Evolutionary conservation across 225 moss, liverwort and hornwort genomes (phyloP).

Genomic region (Bryum argenteum): DNA sequence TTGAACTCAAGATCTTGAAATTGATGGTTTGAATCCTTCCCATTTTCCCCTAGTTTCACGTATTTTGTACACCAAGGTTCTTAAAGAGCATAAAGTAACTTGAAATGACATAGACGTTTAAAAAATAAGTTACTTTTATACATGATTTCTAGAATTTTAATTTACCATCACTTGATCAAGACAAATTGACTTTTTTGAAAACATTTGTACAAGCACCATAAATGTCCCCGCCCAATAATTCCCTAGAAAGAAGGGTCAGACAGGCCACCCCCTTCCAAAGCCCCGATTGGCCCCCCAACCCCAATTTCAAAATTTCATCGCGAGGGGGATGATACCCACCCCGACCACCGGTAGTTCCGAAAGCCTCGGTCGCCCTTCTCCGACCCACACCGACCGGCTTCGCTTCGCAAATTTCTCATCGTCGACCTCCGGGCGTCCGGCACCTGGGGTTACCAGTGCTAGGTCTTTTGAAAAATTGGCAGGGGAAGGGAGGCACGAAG

Average conservation of each 20-base stretch:
- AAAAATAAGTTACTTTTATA: too few relatives aligned
- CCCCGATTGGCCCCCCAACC: slow-evolving; percentile 43
- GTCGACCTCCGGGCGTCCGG: slow-evolving; percentile 17
- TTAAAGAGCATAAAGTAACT: too few relatives aligned
- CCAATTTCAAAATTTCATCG: slow-evolving; percentile 52
- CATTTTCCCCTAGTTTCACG: too few relatives aligned
- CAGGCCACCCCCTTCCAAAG: slow-evolving; percentile 24
- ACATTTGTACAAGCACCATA: neutral
- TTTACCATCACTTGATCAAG: too few relatives aligned
- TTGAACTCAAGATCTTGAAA: too few relatives aligned
- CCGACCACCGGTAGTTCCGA: slow-evolving; percentile 24
- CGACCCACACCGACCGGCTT: neutral
- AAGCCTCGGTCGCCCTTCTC: neutral
- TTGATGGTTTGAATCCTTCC: too few relatives aligned
- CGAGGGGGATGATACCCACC: slow-evolving; percentile 39
- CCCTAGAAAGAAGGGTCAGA: slow-evolving; percentile 40
- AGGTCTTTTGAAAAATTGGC: slow-evolving; percentile 51
- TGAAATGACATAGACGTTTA: too few relatives aligned
- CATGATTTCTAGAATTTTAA: too few relatives aligned
- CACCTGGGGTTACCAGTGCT: slow-evolving; percentile 46
- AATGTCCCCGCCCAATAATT: slow-evolving; percentile 37
- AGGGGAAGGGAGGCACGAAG: slow-evolving; percentile 31
- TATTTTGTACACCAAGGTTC: too few relatives aligned
- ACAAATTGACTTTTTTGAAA: too few relatives aligned
- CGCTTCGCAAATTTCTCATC: accelerated